phyloP scores from a whole-genome alignment of 192 early-diverging fungal species.

The Coemansia erecta region DNA sequence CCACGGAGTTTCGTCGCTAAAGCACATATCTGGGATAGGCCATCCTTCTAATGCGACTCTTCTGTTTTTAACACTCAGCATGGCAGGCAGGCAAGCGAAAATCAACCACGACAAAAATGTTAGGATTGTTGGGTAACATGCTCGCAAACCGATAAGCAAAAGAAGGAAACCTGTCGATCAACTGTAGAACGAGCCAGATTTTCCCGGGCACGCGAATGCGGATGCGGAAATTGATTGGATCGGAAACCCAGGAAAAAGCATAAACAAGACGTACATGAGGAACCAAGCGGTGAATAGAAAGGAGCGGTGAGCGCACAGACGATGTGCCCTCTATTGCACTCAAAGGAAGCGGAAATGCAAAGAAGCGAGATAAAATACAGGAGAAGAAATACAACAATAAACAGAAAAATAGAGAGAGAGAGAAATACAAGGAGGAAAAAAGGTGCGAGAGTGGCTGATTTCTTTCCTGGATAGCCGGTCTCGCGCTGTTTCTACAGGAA shows the following conservation, averaged over 20 bases:
- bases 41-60: too few relatives aligned
- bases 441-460: not conserved
- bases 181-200: too few relatives aligned
- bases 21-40: too few relatives aligned
- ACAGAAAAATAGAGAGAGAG: not conserved
- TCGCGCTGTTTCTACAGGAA: not conserved
- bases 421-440: not conserved
- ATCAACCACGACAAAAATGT: too few relatives aligned
- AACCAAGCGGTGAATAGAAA: not conserved
- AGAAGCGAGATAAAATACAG: not conserved
- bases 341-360: not conserved
- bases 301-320: not conserved
- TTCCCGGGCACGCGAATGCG: too few relatives aligned
- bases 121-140: too few relatives aligned
- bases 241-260: too few relatives aligned
- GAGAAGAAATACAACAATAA: not conserved
- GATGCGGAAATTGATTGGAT: slow-evolving; percentile 5
- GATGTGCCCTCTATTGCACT: not conserved
- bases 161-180: not conserved
- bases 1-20: too few relatives aligned
- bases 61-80: too few relatives aligned
- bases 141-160: not conserved
- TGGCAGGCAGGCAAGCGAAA: too few relatives aligned
- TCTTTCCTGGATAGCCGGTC: not conserved
- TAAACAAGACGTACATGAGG: not conserved